Base-by-base conservation (phyloP, 1,139 yeast species). In the Candida labiduridarum region DNA sequence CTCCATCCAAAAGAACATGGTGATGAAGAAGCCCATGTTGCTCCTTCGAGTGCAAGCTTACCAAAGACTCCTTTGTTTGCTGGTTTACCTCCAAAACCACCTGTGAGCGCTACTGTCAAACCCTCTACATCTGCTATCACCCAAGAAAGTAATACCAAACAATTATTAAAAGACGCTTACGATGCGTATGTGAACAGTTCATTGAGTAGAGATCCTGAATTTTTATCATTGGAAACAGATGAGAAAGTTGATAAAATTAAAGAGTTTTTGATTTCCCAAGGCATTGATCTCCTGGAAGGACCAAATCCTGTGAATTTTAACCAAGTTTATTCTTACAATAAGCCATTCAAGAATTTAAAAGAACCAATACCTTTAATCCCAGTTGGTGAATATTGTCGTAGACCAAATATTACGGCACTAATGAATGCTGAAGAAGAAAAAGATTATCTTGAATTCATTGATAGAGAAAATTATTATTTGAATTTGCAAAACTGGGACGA, bases 401-500 rank as follows among this genome's bases (percentile, higher is more conserved):
- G 91, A 60, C 86, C 90, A 1, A 83, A 85, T 59, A 67, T 87
- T 39, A 74, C 80, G 9, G 57, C 66, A 2, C 84, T 85, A 4
- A 79, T 84, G 82, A 66, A 82, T 1, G 63, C 69, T 0, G 78
- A 75, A 44, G 96, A 89, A 63, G 71, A 74, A 39, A 66, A 63
- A 3, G 74, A 74, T 9, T 89, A 79, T 59, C 73, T 76, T n/a
- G 65, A 67, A 6, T 87, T 82, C 58, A 65, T 79, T 18, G 63
- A 68, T 33, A 67, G 70, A 18, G 90, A 86, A 58, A 58, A 68
- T 1, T 58, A 63, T 22, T 65, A 68, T 48, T 62, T 60, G 63
- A 74, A 56, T 67, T 76, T 55, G 78, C 84, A 62, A 42, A 78
- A 76, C 54, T 83, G 89, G 82, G 89, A 84, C 49, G 81, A 81